These are phyloP conservation scores for Oryza brachyantha DNA, from an alignment of 176 grass and related monocot genomes.

Conservation along the genomic window DNA sequence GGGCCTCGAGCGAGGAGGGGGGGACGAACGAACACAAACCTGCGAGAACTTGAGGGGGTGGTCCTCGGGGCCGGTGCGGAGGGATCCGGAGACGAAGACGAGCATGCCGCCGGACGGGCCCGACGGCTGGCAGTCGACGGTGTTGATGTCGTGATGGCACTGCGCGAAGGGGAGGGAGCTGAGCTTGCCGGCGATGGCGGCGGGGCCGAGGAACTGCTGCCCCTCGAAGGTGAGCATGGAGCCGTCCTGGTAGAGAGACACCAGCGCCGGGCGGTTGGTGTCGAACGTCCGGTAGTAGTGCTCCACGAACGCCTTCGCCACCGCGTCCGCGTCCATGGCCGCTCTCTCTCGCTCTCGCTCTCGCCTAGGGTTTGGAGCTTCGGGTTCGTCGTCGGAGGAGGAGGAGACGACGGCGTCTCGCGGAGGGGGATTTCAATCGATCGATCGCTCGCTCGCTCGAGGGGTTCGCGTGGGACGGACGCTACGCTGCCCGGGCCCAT, in stretches of 20 bases:
- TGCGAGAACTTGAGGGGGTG: conserved; percentile 88
- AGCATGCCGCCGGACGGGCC: conserved; percentile 71
- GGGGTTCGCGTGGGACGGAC: conserved; percentile 19
- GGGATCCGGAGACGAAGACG: conserved; percentile 76
- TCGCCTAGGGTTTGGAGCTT: conserved; percentile 45
- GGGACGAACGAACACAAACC: conserved; percentile 18
- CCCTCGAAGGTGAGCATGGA: conserved; percentile 94
- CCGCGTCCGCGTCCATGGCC: conserved; percentile 64
- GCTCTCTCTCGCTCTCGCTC: not conserved
- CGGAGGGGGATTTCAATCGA: not conserved
- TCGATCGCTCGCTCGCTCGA: not conserved
- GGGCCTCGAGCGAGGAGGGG: not conserved
- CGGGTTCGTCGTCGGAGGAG: not conserved
- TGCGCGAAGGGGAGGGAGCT: conserved; percentile 62
- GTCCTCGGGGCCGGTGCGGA: conserved; percentile 45
- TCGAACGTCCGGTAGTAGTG: conserved; percentile 94
- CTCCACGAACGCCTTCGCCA: conserved; percentile 82
- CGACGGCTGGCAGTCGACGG: conserved; percentile 83
- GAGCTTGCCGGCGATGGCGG: conserved; percentile 62
- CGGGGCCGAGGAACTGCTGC: conserved; percentile 42
- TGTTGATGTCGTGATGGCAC: conserved; percentile 60
- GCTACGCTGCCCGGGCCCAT: not conserved
- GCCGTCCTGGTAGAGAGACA: conserved; percentile 62
- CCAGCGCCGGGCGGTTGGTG: conserved; percentile 54
- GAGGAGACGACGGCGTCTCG: not conserved